Evolutionary conservation across 257 asterid genomes (phyloP).

Genomic region (Forsythia viridissima): DNA sequence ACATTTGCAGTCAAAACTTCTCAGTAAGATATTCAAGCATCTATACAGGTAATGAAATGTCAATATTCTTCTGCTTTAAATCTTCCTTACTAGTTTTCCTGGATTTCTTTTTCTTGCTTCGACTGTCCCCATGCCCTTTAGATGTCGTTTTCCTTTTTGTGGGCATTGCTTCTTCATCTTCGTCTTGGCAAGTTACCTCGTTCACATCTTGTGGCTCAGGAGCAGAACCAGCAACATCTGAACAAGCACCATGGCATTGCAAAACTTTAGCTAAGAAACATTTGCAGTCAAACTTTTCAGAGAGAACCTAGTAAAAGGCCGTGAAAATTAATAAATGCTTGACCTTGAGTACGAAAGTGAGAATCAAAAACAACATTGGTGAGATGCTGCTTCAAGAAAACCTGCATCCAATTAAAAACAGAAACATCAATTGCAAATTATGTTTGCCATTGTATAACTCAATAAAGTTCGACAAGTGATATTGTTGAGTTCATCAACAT

Average conservation of each 20-base stretch:
- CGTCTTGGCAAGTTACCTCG: slow-evolving; percentile 23
- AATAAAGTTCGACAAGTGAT: no score
- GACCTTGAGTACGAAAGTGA: slow-evolving; percentile 60
- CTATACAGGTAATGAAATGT: not conserved
- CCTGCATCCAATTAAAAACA: slow-evolving; percentile 51
- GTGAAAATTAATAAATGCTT: not conserved
- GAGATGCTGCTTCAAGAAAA: slow-evolving; percentile 89
- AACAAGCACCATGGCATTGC: slow-evolving; percentile 13
- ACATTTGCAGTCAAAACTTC: not conserved
- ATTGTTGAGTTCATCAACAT: no score
- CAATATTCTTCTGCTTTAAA: slow-evolving; percentile 32
- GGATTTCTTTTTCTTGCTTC: slow-evolving; percentile 45
- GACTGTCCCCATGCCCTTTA: slow-evolving; percentile 28
- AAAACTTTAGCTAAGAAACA: slow-evolving; percentile 11
- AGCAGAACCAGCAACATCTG: slow-evolving; percentile 28
- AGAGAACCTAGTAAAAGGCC: not conserved
- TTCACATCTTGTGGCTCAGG: slow-evolving; percentile 30
- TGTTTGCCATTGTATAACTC: no score
- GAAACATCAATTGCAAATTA: slow-evolving; percentile 7
- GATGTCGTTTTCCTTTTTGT: slow-evolving; percentile 44
- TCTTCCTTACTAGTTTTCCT: slow-evolving; percentile 41
- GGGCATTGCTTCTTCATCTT: slow-evolving; percentile 34
- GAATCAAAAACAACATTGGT: slow-evolving; percentile 71
- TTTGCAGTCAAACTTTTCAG: not conserved
- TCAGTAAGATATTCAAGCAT: not conserved